phyloP scores from a whole-genome alignment of 148 eudicot species.

The Rhododendron henanense region DNA sequence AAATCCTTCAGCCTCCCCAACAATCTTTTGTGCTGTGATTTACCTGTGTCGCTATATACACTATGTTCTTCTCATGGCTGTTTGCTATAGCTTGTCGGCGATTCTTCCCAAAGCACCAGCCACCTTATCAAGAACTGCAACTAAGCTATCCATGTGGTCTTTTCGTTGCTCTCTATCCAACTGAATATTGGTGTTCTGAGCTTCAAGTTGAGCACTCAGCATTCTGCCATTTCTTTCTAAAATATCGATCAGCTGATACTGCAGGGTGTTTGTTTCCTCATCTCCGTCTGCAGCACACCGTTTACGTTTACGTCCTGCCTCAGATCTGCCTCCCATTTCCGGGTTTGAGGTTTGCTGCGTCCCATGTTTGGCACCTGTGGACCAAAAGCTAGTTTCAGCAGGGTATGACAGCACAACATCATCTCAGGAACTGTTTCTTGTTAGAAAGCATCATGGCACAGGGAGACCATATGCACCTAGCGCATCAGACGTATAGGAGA shows the following conservation, averaged over 20 bases:
- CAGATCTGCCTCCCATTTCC: conserved; percentile 41
- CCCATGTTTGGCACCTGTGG: conserved; percentile 37
- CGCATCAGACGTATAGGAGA: not conserved
- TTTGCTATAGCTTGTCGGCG: conserved; percentile 80
- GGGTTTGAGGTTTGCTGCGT: conserved; percentile 33
- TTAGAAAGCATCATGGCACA: not conserved
- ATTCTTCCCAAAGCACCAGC: conserved; percentile 86
- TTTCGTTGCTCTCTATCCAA: conserved; percentile 74
- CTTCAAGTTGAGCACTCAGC: conserved; percentile 60
- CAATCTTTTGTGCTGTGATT: conserved; percentile 4
- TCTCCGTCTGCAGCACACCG: conserved; percentile 39
- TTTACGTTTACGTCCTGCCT: conserved; percentile 57
- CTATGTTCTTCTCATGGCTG: not conserved
- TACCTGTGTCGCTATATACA: conserved; percentile 12
- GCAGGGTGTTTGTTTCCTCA: conserved; percentile 23
- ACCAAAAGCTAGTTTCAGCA: conserved; percentile 3
- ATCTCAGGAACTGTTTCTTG: not conserved
- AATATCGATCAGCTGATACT: conserved; percentile 45
- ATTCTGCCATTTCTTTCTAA: conserved; percentile 71
- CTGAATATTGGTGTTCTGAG: conserved; percentile 58
- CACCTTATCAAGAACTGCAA: conserved; percentile 70
- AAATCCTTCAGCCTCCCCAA: conserved; percentile 13
- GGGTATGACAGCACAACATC: not conserved
- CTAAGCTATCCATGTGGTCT: conserved; percentile 56
- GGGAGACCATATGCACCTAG: not conserved